phyloP scores from a whole-genome alignment of 768 basidiomycete species.

The Flagelloscypha sp. region DNA sequence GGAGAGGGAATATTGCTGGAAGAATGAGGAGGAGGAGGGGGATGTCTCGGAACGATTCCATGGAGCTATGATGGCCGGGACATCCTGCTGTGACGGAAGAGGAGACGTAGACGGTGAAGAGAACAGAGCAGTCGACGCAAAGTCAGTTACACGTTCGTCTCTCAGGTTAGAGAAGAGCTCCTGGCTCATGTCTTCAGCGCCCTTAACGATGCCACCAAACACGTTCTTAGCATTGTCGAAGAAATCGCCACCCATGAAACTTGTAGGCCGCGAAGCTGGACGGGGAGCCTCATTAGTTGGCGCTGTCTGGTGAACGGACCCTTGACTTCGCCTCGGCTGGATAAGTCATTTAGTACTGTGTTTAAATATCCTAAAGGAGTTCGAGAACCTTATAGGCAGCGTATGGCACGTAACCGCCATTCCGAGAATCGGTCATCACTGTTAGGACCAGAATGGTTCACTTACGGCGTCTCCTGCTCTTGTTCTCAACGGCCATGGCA shows the following conservation, averaged over 20 bases:
- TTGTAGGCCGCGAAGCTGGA: slow-evolving; percentile 20
- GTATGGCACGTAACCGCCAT: slow-evolving; percentile 41
- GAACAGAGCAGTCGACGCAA: slow-evolving; percentile 7
- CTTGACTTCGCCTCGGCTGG: slow-evolving; percentile 44
- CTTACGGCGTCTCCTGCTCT: too few species aligned
- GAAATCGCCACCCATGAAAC: slow-evolving; percentile 12
- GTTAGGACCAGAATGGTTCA: too few species aligned
- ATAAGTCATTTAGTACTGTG: slow-evolving; percentile 4
- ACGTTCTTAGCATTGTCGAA: slow-evolving; percentile 9
- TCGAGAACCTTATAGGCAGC: slow-evolving; percentile 41
- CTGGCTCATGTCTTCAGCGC: too few species aligned
- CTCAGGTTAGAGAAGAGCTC: too few species aligned
- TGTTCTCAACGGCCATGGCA: too few species aligned
- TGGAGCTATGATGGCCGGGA: neutral
- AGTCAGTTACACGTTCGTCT: too few species aligned
- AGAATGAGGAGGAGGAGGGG: too few species aligned
- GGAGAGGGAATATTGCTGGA: too few species aligned
- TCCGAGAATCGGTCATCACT: too few species aligned
- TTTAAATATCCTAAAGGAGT: slow-evolving; percentile 6
- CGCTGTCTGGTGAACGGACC: slow-evolving; percentile 32
- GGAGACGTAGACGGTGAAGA: slow-evolving; percentile 15
- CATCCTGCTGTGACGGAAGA: slow-evolving; percentile 6
- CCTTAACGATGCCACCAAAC: too few species aligned
- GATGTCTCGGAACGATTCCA: too few species aligned
- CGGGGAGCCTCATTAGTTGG: slow-evolving; percentile 22